These are phyloP conservation scores for Sphagnum magellanicum DNA, from an alignment of 228 moss, liverwort and hornwort species.

Conservation along the genomic window DNA sequence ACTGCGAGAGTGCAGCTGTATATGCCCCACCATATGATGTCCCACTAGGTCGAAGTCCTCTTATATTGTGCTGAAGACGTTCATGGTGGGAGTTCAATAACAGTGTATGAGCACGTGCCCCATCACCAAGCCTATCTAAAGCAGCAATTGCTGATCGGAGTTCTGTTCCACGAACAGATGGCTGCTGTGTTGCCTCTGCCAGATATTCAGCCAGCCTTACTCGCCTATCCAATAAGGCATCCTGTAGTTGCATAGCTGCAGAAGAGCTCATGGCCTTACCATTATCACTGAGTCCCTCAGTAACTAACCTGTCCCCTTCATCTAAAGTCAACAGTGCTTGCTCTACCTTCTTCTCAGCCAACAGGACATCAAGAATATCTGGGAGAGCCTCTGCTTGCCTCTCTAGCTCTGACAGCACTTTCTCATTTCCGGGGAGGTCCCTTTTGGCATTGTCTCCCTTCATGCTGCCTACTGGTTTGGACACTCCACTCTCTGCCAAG, in stretches of 20 bases:
- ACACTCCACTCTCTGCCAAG: constrained; percentile 77
- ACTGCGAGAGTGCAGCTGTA: constrained; percentile 90
- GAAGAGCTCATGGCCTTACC: constrained; percentile 33
- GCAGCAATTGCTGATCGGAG: constrained; percentile 80
- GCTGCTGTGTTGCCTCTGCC: constrained; percentile 87
- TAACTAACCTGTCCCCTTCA: constrained; percentile 70
- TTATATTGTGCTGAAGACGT: constrained; percentile 88
- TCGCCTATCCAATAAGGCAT: constrained; percentile 71
- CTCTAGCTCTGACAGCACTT: constrained; percentile 57
- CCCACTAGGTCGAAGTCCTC: constrained; percentile 86
- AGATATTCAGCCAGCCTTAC: constrained; percentile 94
- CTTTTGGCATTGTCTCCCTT: constrained; percentile 20
- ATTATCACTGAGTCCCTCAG: constrained; percentile 52
- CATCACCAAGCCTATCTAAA: constrained; percentile 85
- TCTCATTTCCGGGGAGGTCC: constrained; percentile 44
- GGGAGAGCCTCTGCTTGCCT: constrained; percentile 70
- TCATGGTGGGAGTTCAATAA: constrained; percentile 90
- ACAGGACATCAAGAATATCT: constrained; percentile 78
- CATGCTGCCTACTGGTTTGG: constrained; percentile 38
- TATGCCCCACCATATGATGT: constrained; percentile 99
- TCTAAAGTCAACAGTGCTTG: constrained; percentile 69
- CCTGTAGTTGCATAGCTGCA: constrained; percentile 46
- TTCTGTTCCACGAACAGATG: constrained; percentile 86
- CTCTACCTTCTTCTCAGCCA: constrained; percentile 89
- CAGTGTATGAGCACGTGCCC: constrained; percentile 90